These are phyloP conservation scores for Xerocomellus dryophilus DNA, from an alignment of 768 basidiomycete species.

Conservation along the genomic window DNA sequence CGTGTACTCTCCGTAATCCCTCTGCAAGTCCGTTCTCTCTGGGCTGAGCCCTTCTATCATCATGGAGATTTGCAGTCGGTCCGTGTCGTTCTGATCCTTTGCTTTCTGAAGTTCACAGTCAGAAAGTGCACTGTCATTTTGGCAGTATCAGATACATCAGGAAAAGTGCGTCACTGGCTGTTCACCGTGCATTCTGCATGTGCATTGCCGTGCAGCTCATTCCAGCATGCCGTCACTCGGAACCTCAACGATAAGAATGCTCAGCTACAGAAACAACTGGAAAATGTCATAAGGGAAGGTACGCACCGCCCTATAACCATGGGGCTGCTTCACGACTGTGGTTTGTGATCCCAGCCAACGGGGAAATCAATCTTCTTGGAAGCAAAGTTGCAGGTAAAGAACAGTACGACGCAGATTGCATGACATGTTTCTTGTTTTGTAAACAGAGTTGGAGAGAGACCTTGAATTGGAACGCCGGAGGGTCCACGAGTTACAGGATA, in stretches of 20 bases:
- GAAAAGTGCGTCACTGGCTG: slow-evolving; percentile 53
- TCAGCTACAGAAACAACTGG: slow-evolving; percentile 79
- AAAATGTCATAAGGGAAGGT: slow-evolving; percentile 86
- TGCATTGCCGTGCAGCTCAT: slow-evolving; percentile 39
- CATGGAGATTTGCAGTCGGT: slow-evolving; percentile 81
- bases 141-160: slow-evolving; percentile 89
- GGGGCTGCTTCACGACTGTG: not conserved
- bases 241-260: slow-evolving; percentile 81
- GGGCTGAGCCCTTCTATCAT: slow-evolving; percentile 73
- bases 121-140: slow-evolving; percentile 76
- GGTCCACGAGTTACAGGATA: slow-evolving; percentile 69
- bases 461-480: slow-evolving; percentile 77
- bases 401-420: not conserved
- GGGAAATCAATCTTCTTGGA: slow-evolving; percentile 67
- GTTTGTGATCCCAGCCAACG: slow-evolving; percentile 52
- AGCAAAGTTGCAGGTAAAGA: slow-evolving; percentile 61
- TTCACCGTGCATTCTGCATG: not conserved
- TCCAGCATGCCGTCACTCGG: slow-evolving; percentile 79
- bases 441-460: slow-evolving; percentile 72
- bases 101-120: slow-evolving; percentile 2
- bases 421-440: slow-evolving; percentile 5
- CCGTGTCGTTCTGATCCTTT: slow-evolving; percentile 10
- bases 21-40: slow-evolving; percentile 72
- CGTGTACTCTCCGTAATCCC: slow-evolving; percentile 1
- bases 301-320: not conserved